A percentile compares a stretch with the other conserved stretches of the same genome.
These are phyloP conservation scores for Fusarium sp. DNA, from an alignment of 2,329 filamentous ascomycete species.

Conservation along the genomic window DNA sequence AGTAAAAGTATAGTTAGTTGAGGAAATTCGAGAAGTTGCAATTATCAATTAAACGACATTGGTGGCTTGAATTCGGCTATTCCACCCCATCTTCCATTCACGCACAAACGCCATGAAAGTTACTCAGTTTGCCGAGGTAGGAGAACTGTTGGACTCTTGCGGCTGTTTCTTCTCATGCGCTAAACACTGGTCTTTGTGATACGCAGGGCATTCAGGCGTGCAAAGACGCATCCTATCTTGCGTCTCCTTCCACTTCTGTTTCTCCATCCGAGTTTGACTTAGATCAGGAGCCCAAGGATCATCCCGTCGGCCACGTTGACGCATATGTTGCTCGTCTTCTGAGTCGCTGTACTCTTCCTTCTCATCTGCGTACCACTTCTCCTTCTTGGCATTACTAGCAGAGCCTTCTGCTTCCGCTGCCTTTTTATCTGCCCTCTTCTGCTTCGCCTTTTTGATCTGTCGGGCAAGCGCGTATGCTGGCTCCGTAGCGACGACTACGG, in stretches of 20 bases:
- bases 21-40: no score
- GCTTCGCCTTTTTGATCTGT: neutral
- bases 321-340: neutral
- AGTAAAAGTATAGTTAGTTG: neutral
- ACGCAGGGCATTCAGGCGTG: neutral
- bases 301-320: neutral
- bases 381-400: neutral
- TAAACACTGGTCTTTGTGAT: neutral
- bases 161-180: neutral
- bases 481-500: neutral
- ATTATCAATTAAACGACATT: no score
- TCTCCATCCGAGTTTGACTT: neutral
- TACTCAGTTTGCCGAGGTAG: neutral
- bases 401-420: neutral
- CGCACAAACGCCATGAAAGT: accelerated
- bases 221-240: neutral
- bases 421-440: neutral
- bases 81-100: neutral
- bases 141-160: neutral
- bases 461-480: conserved; percentile 1
- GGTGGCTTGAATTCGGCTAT: no score
- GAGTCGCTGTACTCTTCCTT: neutral
- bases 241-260: neutral
- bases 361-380: neutral
- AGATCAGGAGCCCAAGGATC: neutral